Conservation (phyloP, 1,284 basidiomycete genomes). For the Cryptococcus maquisensis region DNA sequence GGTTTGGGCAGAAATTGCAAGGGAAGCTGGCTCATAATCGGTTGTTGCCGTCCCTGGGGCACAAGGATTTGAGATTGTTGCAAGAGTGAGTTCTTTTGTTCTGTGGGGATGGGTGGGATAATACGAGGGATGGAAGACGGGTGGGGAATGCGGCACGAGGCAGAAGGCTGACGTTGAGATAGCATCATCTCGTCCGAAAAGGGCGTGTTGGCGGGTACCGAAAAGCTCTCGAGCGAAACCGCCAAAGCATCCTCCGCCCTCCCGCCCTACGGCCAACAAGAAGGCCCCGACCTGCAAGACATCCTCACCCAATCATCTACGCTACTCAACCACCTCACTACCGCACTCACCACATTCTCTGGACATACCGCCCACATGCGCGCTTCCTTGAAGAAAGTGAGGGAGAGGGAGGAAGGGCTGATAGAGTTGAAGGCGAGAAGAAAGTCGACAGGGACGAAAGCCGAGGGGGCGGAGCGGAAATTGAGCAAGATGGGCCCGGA, state of each 20-base stretch:
- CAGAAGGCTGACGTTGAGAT: constrained; percentile 8
- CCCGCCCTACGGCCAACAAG: constrained; percentile 71
- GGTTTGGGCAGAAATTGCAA: constrained; percentile 36
- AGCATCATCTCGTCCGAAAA: constrained; percentile 89
- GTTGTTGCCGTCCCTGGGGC: constrained; percentile 66
- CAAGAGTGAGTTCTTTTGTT: constrained; percentile 55
- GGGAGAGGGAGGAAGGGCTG: constrained; percentile 77
- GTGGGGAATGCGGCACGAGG: too few relatives aligned
- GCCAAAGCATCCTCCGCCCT: constrained; percentile 72
- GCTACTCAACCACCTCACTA: constrained; percentile 65
- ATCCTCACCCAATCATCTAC: constrained; percentile 67
- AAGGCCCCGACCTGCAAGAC: constrained; percentile 81
- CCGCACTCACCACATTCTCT: constrained; percentile 68
- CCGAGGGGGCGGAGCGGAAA: constrained; percentile 85
- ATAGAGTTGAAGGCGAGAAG: constrained; percentile 71
- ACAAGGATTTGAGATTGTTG: constrained; percentile 72
- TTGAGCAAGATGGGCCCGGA: constrained; percentile 85
- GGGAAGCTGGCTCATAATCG: constrained; percentile 44
- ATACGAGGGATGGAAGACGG: too few relatives aligned
- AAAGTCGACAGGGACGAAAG: constrained; percentile 63
- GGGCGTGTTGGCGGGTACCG: constrained; percentile 67
- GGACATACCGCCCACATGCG: constrained; percentile 70
- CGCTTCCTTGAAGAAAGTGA: constrained; percentile 56
- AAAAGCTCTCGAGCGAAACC: constrained; percentile 55
- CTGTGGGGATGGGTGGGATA: too few relatives aligned